Conservation (phyloP, 169 alveolate genomes). For the Amoebophrya sp. region DNA sequence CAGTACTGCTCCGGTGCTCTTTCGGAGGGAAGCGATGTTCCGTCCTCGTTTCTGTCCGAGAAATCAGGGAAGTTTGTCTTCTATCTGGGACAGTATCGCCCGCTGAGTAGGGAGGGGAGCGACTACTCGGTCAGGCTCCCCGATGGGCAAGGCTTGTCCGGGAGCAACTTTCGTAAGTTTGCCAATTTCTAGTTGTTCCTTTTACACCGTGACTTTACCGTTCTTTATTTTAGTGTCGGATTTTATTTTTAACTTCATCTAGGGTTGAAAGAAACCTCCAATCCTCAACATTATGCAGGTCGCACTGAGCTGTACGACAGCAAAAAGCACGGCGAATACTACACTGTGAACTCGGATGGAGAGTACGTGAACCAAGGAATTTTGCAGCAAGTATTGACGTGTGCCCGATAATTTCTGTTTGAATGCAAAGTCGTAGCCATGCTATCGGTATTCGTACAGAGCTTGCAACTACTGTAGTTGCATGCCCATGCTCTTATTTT, state of each 20-base stretch:
- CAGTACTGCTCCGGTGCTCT: slow-evolving; percentile 1
- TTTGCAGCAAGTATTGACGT: neutral
- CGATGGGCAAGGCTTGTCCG: neutral
- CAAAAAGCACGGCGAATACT: neutral
- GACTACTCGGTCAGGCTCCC: neutral
- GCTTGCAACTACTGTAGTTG: neutral
- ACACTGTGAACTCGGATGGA: neutral
- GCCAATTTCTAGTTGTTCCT: neutral
- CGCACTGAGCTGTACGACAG: neutral
- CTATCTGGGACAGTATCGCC: neutral
- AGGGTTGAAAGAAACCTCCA: neutral
- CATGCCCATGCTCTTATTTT: neutral
- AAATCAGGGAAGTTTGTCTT: neutral
- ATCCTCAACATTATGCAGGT: neutral
- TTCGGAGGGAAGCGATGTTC: neutral
- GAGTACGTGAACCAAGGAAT: neutral
- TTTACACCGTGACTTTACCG: neutral
- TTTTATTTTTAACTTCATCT: neutral
- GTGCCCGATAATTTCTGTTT: neutral
- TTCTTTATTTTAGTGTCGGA: neutral
- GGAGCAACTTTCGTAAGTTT: neutral
- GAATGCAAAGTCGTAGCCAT: neutral
- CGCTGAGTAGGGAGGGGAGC: neutral
- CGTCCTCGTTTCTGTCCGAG: neutral
- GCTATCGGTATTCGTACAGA: neutral